Percentiles rank a stretch among this genome's conserved stretches.
Conservation (phyloP, 1,139 yeast species). For the Hyphopichia burtonii region DNA sequence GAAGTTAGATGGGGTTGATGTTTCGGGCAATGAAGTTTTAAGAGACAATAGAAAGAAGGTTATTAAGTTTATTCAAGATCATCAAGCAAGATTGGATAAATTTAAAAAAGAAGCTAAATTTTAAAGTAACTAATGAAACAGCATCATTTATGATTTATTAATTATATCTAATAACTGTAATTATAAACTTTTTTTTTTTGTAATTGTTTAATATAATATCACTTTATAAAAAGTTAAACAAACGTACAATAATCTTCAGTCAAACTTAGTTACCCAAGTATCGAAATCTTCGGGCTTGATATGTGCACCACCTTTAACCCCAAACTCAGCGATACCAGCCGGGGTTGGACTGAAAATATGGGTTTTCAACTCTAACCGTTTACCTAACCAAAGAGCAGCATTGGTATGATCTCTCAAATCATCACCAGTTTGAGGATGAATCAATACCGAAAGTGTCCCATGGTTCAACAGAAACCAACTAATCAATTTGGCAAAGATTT, state of each 20-base stretch:
- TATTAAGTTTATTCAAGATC: slow-evolving; percentile 59
- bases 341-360: slow-evolving; percentile 14
- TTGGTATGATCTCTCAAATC: slow-evolving; percentile 25
- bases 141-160: not conserved
- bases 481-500: slow-evolving; percentile 24
- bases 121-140: too few species aligned
- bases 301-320: slow-evolving; percentile 21
- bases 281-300: slow-evolving; percentile 16
- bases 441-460: slow-evolving; percentile 27
- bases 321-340: slow-evolving; percentile 24
- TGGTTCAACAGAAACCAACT: slow-evolving; percentile 34
- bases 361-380: slow-evolving; percentile 20
- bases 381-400: slow-evolving; percentile 34
- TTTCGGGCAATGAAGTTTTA: slow-evolving; percentile 46
- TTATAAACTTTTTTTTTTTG: not conserved
- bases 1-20: slow-evolving; percentile 65
- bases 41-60: slow-evolving; percentile 59
- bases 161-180: not conserved
- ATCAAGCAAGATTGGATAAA: slow-evolving; percentile 57
- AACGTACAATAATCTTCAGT: too few species aligned
- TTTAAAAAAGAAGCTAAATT: slow-evolving; percentile 39
- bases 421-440: slow-evolving; percentile 35
- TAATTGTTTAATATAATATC: not conserved
- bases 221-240: too few species aligned
- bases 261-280: slow-evolving; percentile 5